These are phyloP conservation scores for Hypoxylon sp. DNA, from an alignment of 2,329 filamentous ascomycete genomes.

Conservation along the genomic window DNA sequence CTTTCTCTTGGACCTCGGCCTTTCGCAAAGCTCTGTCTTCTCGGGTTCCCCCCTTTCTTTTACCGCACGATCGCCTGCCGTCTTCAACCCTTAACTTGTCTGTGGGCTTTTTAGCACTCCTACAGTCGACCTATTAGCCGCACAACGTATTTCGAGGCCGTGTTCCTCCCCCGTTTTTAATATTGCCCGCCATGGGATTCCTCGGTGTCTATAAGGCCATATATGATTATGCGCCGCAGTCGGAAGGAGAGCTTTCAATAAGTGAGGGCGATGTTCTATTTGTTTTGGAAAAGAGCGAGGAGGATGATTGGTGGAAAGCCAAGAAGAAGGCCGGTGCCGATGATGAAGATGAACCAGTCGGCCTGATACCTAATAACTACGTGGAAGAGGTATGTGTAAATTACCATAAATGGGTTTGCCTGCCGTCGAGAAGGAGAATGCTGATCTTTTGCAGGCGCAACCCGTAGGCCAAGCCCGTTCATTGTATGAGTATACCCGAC, in stretches of 20 bases:
- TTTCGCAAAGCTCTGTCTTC: conserved; percentile 11
- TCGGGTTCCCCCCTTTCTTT: conserved; percentile 8
- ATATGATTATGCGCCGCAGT: conserved; percentile 93
- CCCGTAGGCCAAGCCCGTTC: conserved; percentile 82
- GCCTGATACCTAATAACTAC: conserved; percentile 94
- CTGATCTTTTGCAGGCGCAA: conserved; percentile 66
- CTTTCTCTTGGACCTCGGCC: conserved; percentile 1
- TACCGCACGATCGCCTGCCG: conserved; percentile 16
- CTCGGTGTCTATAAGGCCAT: conserved; percentile 90
- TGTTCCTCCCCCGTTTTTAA: not conserved
- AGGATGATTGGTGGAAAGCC: conserved; percentile 93
- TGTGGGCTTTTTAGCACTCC: not conserved
- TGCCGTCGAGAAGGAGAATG: conserved; percentile 64
- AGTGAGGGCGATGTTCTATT: conserved; percentile 90
- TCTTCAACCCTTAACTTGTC: conserved; percentile 15
- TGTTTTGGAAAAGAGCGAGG: conserved; percentile 83
- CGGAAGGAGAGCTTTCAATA: conserved; percentile 87
- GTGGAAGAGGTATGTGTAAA: conserved; percentile 82
- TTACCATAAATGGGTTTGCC: conserved; percentile 1
- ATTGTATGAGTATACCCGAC: conserved; percentile 97
- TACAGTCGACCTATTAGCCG: conserved; percentile 2
- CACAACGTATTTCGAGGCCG: conserved; percentile 1
- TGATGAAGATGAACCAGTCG: conserved; percentile 91
- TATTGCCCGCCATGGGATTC: conserved; percentile 79
- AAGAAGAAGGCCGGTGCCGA: conserved; percentile 89